Evolutionary conservation across 805 yeast genomes (phyloP), one percentile per base, ranked within the genome.

Genomic region (Ogataea saltuana): DNA sequence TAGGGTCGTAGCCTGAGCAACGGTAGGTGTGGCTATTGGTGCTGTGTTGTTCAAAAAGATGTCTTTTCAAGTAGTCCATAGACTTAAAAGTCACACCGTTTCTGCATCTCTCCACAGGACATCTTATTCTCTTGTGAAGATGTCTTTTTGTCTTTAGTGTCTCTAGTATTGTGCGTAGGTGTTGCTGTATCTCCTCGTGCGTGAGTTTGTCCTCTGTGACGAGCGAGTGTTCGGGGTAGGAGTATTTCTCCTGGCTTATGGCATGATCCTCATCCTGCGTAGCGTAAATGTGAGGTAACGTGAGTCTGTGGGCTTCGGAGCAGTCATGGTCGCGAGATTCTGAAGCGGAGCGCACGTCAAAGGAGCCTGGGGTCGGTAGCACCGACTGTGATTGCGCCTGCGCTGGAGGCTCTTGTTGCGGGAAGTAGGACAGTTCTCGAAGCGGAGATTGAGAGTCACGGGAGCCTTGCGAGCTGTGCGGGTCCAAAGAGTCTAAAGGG

Each of bases 21-120:
- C 19, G 20, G 33, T 31, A 42, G 3, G 32, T 33, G 11, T 39
- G 26, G 27, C 41, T 25, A 19, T 42, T 31, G 17, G 42, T 37
- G 4, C 46, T 42, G 18, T 42, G 46, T 27, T 42, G 46, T 16
- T 37, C 46, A 12, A 42, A 12, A 8, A 42, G 33, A 32, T 42
- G 46, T 27, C 46, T 42, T 31, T 37, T 42, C 32, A 42, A 22
- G 21, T 42, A 36, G 25, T 42, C 46, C 33, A 37, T 28, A 4
- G 39, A 23, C 26, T 35, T 42, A 33, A 42, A 36, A 13, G 41
- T 29, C 6, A 41, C 35, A 20, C 32, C 32, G 34, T 42, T 28
- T 18, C 35, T 42, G 37, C 45, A 42, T 12, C 36, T 21, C 30
- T 42, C 26, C 13, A 29, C 32, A 12, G 45, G 45, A 25, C 45